Evolutionary conservation across 2,329 filamentous ascomycete genomes (phyloP).

Genomic region (Raffaelea arxii): DNA sequence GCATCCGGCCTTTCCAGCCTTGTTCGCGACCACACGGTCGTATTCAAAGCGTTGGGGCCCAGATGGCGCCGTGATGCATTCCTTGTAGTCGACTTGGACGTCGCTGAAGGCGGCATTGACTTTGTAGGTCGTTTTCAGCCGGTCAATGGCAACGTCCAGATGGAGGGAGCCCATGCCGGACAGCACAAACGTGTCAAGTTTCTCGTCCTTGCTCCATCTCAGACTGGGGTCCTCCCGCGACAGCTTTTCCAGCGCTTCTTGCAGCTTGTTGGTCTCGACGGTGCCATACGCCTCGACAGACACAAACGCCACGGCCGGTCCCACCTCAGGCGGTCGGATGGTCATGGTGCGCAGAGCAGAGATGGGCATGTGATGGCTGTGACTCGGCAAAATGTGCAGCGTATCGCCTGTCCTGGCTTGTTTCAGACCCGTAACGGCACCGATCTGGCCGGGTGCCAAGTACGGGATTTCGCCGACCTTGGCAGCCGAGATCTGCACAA

Average conservation of each 20-base stretch:
- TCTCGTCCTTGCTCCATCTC: conserved; percentile 73
- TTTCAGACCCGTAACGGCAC: conserved; percentile 84
- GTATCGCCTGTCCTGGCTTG: conserved; percentile 91
- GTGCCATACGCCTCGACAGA: conserved; percentile 62
- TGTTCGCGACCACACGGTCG: conserved; percentile 73
- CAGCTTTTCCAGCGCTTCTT: conserved; percentile 65
- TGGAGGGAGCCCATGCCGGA: conserved; percentile 96
- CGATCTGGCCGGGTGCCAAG: conserved; percentile 81
- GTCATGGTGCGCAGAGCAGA: conserved; percentile 65
- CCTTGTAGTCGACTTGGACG: conserved; percentile 93
- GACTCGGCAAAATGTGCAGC: conserved; percentile 59
- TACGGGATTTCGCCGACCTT: conserved; percentile 76
- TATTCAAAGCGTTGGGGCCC: conserved; percentile 52
- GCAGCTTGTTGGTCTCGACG: conserved; percentile 67
- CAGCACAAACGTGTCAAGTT: conserved; percentile 85
- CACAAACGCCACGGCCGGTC: conserved; percentile 93
- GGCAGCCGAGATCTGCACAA: conserved; percentile 83
- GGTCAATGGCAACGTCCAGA: conserved; percentile 82
- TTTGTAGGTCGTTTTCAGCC: conserved; percentile 82
- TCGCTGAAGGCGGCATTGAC: conserved; percentile 77
- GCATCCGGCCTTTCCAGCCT: conserved; percentile 68
- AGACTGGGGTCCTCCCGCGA: conserved; percentile 89
- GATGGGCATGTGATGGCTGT: conserved; percentile 46
- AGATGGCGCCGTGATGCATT: conserved; percentile 57
- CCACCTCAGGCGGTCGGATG: conserved; percentile 78